These are phyloP conservation scores for Acacia concinna DNA, from an alignment of 331 rosid genomes.

Conservation along the genomic window DNA sequence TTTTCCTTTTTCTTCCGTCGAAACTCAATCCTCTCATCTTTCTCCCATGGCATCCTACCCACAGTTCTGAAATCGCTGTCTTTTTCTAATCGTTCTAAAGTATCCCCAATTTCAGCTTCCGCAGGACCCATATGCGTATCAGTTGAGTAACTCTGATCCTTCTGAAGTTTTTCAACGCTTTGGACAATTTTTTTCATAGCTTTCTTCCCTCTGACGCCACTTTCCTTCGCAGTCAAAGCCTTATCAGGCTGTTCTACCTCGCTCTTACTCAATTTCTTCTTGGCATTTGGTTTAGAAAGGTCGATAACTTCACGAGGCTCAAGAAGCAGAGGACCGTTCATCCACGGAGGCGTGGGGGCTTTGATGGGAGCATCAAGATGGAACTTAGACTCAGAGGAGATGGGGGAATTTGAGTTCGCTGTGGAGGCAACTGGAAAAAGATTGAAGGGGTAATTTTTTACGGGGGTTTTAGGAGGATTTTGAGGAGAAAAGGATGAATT, in stretches of 20 bases:
- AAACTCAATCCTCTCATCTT: constrained; percentile 46
- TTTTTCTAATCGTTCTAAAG: constrained; percentile 42
- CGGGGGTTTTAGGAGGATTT: constrained; percentile 28
- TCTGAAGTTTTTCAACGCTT: constrained; percentile 54
- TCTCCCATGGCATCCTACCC: constrained; percentile 82
- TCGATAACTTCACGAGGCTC: constrained; percentile 52
- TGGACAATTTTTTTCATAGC: constrained; percentile 51
- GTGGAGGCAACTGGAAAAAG: constrained; percentile 36
- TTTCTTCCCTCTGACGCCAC: constrained; percentile 52
- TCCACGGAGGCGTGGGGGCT: constrained; percentile 78
- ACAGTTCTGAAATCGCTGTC: constrained; percentile 22
- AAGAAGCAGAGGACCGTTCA: constrained; percentile 65
- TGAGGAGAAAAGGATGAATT: constrained; percentile 47
- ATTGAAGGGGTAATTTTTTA: constrained; percentile 25
- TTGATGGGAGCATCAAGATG: constrained; percentile 44
- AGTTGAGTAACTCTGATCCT: constrained; percentile 26
- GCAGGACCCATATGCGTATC: constrained; percentile 34
- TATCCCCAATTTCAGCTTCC: constrained; percentile 43
- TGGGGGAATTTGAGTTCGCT: neutral
- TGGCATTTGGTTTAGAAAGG: constrained; percentile 39
- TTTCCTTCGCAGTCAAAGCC: constrained; percentile 41
- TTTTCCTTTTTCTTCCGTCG: constrained; percentile 53
- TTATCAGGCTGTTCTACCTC: constrained; percentile 28
- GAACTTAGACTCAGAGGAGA: constrained; percentile 27
- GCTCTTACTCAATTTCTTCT: constrained; percentile 18